Evolutionary conservation across 805 yeast species (phyloP).

Genomic region (Alloascoidea hylecoeti): DNA sequence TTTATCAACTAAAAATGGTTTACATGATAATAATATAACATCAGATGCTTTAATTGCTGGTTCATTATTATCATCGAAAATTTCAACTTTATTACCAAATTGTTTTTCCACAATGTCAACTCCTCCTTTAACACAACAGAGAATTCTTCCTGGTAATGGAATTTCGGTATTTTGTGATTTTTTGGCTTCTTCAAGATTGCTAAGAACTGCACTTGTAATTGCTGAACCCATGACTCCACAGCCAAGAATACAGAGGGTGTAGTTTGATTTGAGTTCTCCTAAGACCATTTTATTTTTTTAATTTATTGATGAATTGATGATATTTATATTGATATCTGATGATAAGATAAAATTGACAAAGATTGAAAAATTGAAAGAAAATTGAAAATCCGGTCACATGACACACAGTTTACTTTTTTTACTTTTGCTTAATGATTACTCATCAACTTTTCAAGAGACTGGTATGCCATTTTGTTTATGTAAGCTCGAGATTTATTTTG

Average conservation of each 20-base stretch:
- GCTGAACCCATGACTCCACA: conserved; percentile 97
- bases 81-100: conserved; percentile 38
- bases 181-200: conserved; percentile 18
- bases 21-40: conserved; percentile 71
- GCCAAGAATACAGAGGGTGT: conserved; percentile 71
- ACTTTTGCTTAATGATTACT: too few species aligned
- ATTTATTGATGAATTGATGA: too few species aligned
- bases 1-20: conserved; percentile 65
- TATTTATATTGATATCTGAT: too few species aligned
- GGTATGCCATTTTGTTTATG: too few species aligned
- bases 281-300: conserved; percentile 1
- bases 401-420: too few species aligned
- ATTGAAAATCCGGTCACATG: too few species aligned
- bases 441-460: too few species aligned
- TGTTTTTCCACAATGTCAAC: conserved; percentile 34
- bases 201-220: conserved; percentile 64
- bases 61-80: conserved; percentile 30
- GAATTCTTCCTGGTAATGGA: conserved; percentile 55
- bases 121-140: conserved; percentile 61
- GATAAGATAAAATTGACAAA: too few species aligned
- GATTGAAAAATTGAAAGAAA: too few species aligned
- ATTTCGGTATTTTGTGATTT: too few species aligned
- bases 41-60: conserved; percentile 51
- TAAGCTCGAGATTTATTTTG: too few species aligned
- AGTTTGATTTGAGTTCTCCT: conserved; percentile 10